Conservation (phyloP, 768 basidiomycete genomes). For the Hortiboletus campestris region DNA sequence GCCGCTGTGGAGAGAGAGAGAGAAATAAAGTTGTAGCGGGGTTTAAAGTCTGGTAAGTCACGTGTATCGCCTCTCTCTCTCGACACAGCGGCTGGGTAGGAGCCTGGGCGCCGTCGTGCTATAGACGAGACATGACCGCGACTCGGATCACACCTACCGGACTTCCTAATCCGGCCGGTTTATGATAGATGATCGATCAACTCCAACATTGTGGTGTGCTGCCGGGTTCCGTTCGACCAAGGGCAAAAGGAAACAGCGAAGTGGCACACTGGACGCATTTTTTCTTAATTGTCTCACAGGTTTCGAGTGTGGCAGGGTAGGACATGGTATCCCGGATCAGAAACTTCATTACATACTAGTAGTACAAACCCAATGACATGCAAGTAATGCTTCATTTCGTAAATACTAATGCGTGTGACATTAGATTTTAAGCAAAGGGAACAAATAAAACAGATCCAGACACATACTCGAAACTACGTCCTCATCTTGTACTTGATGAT, state of each 20-base stretch:
- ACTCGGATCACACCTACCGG: not conserved
- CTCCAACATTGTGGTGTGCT: not conserved
- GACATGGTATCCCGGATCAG: not conserved
- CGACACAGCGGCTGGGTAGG: no score
- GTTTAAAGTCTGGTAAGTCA: no score
- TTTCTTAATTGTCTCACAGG: not conserved
- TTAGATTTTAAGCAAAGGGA: not conserved
- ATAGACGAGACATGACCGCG: not conserved
- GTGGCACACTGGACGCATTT: not conserved
- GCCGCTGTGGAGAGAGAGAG: no score
- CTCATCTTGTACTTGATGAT: slow-evolving; percentile 82
- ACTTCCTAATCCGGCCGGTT: not conserved
- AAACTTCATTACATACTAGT: not conserved
- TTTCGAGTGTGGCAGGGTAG: not conserved
- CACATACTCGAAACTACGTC: slow-evolving; percentile 85
- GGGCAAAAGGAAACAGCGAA: not conserved
- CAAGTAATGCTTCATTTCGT: slow-evolving; percentile 25
- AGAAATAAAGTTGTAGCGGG: no score
- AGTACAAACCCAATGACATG: not conserved
- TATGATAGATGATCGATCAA: not conserved
- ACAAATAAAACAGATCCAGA: not conserved
- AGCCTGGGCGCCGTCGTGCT: not conserved
- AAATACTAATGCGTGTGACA: slow-evolving; percentile 22
- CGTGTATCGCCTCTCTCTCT: no score
- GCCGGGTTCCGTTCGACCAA: not conserved